Evolutionary conservation across 2,329 filamentous ascomycete genomes (phyloP).

Genomic region (Cladophialophora psammophila): DNA sequence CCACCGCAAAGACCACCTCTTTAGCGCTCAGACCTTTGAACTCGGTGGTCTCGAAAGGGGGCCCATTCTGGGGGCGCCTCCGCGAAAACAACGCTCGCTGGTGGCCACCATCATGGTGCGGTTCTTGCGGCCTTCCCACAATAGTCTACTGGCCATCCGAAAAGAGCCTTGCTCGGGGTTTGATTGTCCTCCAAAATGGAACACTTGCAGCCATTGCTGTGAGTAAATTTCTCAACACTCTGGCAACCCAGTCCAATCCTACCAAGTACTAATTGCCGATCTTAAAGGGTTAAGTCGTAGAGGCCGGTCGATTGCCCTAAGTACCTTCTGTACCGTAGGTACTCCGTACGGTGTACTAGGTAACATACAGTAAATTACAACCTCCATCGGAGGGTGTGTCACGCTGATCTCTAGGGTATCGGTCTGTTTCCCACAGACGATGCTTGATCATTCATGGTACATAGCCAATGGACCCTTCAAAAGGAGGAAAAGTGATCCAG

Average conservation of each 20-base stretch:
- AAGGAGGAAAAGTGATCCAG: neutral
- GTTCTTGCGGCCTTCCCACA: neutral
- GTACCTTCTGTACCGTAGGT: too few relatives aligned
- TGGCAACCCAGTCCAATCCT: neutral
- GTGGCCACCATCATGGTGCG: neutral
- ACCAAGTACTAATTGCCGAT: neutral
- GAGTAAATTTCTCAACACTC: neutral
- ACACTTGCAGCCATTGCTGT: neutral
- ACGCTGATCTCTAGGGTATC: neutral
- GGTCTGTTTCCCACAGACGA: neutral
- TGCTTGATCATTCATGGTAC: neutral
- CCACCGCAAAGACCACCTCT: neutral
- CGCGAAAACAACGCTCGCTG: neutral
- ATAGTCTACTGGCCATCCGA: neutral
- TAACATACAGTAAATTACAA: too few relatives aligned
- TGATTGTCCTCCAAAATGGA: neutral
- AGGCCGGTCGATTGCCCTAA: too few relatives aligned
- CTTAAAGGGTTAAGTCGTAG: neutral
- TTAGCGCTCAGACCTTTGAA: neutral
- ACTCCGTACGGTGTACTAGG: too few relatives aligned
- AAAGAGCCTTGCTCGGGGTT: neutral
- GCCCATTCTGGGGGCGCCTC: neutral
- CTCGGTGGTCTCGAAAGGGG: neutral
- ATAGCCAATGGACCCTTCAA: conserved; percentile 4
- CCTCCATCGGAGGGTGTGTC: neutral